Conservation (phyloP, 108 stramenopile species). For the Cyclotella baltica region DNA sequence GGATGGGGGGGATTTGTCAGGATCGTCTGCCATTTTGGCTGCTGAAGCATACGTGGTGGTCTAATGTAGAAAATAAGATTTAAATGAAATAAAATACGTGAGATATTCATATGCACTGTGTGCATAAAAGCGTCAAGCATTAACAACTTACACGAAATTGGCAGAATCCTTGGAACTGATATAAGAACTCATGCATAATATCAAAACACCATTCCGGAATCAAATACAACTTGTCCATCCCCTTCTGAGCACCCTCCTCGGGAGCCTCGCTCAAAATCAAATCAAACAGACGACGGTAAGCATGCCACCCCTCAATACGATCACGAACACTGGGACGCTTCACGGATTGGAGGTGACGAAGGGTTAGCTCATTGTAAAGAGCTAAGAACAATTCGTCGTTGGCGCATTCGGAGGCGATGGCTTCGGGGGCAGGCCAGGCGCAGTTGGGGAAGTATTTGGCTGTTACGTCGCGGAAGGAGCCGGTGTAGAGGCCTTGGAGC, state of each 20-base stretch:
- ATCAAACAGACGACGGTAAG: slow-evolving; percentile 89
- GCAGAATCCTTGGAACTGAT: slow-evolving; percentile 98
- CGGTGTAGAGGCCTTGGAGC: neutral
- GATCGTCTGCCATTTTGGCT: slow-evolving; percentile 59
- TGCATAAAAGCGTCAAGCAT: neutral
- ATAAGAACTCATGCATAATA: slow-evolving; percentile 98
- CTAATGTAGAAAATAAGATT: neutral
- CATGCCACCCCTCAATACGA: slow-evolving; percentile 90
- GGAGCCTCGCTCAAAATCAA: slow-evolving; percentile 71
- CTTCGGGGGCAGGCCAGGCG: slow-evolving; percentile 87
- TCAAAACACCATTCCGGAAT: slow-evolving; percentile 97
- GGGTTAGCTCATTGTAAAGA: slow-evolving; percentile 86
- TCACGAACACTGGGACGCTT: slow-evolving; percentile 81
- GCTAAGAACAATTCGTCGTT: slow-evolving; percentile 87
- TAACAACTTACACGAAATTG: slow-evolving; percentile 73
- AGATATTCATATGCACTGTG: neutral
- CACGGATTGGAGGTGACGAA: slow-evolving; percentile 86
- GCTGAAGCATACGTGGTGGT: slow-evolving; percentile 75
- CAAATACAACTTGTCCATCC: slow-evolving; percentile 69
- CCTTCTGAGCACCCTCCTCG: slow-evolving; percentile 35
- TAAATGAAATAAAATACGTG: neutral
- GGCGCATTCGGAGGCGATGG: slow-evolving; percentile 85
- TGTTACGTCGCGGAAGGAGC: slow-evolving; percentile 11
- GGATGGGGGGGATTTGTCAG: slow-evolving; percentile 50
- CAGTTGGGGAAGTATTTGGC: slow-evolving; percentile 80